A percentile compares a stretch with the other conserved stretches of the same genome.
phyloP scores from a whole-genome alignment of 1,284 basidiomycete genomes.

The Sphagnurus paluster region DNA sequence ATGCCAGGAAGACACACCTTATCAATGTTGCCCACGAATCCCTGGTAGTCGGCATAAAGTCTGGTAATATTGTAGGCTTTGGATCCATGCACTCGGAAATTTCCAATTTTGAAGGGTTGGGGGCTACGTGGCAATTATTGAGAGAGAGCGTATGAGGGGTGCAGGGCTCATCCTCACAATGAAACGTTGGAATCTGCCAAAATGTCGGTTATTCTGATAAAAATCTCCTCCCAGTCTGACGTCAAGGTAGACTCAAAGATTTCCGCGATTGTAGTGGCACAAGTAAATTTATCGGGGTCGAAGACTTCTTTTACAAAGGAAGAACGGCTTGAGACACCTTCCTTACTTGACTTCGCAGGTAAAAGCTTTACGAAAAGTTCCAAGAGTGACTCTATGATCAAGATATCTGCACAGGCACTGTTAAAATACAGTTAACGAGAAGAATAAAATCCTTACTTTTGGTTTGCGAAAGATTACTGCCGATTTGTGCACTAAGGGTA shows the following conservation, averaged over 20 bases:
- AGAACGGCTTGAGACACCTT: conserved; percentile 37
- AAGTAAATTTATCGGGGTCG: conserved; percentile 30
- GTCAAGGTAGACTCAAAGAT: conserved; percentile 42
- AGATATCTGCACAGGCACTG: conserved; percentile 42
- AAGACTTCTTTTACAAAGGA: conserved; percentile 56
- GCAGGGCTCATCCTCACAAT: conserved; percentile 47
- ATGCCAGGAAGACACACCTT: conserved; percentile 31
- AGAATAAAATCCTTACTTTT: conserved; percentile 13
- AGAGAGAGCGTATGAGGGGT: background rate
- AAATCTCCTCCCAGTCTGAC: conserved; percentile 55
- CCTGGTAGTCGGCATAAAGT: conserved; percentile 51
- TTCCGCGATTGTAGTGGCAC: conserved; percentile 37
- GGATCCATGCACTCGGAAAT: conserved; percentile 39
- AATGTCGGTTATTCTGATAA: conserved; percentile 45
- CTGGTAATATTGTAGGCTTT: conserved; percentile 39
- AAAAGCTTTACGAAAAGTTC: conserved; percentile 56
- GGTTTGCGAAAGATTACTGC: conserved; percentile 20
- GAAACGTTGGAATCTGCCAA: conserved; percentile 46
- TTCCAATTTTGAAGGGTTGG: conserved; percentile 53
- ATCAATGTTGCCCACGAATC: conserved; percentile 52
- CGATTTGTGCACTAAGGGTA: conserved; percentile 22
- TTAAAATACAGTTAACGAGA: background rate
- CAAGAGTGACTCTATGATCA: conserved; percentile 56
- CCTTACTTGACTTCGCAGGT: conserved; percentile 41
- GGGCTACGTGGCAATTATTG: conserved; percentile 39